Percentiles rank a stretch among this genome's conserved stretches.
These are phyloP conservation scores for Mucor velutinosus DNA, from an alignment of 371 early-diverging fungal species.

Conservation along the genomic window DNA sequence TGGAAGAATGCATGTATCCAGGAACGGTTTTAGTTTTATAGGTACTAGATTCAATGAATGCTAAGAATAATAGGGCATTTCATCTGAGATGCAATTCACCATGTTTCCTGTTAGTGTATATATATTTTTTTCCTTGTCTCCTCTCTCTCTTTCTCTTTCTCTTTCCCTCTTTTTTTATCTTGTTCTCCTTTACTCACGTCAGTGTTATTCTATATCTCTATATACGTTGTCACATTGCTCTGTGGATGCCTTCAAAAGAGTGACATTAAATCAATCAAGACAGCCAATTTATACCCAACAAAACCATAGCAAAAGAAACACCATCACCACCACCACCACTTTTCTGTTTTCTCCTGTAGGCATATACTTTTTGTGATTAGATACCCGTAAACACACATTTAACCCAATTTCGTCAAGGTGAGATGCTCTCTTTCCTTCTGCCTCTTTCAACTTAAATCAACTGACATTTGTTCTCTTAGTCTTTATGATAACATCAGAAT, in stretches of 20 bases:
- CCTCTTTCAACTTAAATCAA: not conserved
- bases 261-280: not conserved
- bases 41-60: not conserved
- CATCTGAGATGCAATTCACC: not conserved
- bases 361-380: not conserved
- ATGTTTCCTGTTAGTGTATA: not conserved
- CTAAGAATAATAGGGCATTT: not conserved
- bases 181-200: not conserved
- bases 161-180: not conserved
- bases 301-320: not conserved
- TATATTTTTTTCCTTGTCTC: not conserved
- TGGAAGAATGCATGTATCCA: not conserved
- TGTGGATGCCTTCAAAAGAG: not conserved
- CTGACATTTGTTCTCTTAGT: not conserved
- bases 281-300: conserved; percentile 8
- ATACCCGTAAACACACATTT: not conserved
- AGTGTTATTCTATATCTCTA: not conserved
- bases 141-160: not conserved
- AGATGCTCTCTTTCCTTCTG: not conserved
- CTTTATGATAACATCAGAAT: conserved; percentile 2
- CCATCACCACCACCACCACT: not conserved
- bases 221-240: not conserved
- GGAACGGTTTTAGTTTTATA: not conserved
- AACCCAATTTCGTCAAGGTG: not conserved
- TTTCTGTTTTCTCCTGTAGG: not conserved